These are phyloP conservation scores for Sindora glabra DNA, from an alignment of 306 rosid species.

Conservation along the genomic window DNA sequence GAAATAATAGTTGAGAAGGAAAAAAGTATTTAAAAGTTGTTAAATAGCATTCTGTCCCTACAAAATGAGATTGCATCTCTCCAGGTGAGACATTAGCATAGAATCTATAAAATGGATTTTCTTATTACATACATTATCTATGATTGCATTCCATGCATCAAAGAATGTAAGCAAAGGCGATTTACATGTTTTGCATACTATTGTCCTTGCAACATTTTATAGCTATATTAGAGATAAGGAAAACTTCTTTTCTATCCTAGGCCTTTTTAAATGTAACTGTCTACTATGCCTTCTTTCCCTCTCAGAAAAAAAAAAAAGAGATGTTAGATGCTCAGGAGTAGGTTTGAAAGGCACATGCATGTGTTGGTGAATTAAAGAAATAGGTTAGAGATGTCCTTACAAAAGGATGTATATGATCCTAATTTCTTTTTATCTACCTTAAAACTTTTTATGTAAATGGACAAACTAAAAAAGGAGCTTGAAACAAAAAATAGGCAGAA, in stretches of 20 bases:
- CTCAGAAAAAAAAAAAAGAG: slow-evolving; percentile 56
- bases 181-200: neutral
- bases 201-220: neutral
- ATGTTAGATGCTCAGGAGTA: slow-evolving; percentile 58
- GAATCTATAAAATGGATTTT: neutral
- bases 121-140: neutral
- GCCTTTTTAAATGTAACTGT: too few species aligned
- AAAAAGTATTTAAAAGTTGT: slow-evolving; percentile 37
- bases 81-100: slow-evolving; percentile 47
- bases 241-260: too few species aligned
- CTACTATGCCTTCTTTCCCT: neutral
- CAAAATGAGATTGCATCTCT: slow-evolving; percentile 62
- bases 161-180: neutral
- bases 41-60: slow-evolving; percentile 40
- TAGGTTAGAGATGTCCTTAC: slow-evolving; percentile 45
- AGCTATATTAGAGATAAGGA: neutral
- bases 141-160: neutral
- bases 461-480: slow-evolving; percentile 46
- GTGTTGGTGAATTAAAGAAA: slow-evolving; percentile 69
- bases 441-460: slow-evolving; percentile 41
- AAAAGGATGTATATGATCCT: neutral
- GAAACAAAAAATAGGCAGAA: slow-evolving; percentile 50
- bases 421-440: neutral
- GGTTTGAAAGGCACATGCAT: slow-evolving; percentile 81
- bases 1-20: slow-evolving; percentile 51